Percentiles rank a stretch among this genome's conserved stretches.
Evolutionary conservation across 2,329 filamentous ascomycete genomes (phyloP).

Genomic region (Diaporthe destruens): DNA sequence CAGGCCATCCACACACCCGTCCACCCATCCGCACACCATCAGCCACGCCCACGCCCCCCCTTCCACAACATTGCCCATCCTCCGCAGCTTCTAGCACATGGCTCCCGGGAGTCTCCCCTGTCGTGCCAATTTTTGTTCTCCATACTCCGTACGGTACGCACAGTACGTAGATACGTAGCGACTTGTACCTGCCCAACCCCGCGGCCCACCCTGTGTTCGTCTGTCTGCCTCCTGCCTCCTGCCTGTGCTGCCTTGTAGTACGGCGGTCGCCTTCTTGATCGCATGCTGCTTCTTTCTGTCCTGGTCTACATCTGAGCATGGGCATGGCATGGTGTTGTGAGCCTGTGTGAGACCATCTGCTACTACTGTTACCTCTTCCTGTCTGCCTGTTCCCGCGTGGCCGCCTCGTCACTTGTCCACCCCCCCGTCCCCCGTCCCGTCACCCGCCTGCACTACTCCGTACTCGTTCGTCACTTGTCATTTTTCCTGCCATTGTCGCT

Average conservation of each 20-base stretch:
- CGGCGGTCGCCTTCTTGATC: background rate
- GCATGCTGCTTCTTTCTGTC: background rate
- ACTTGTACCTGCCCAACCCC: conserved; percentile 14
- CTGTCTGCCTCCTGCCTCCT: no score
- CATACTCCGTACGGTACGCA: conserved; percentile 27
- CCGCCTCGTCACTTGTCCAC: conserved; percentile 33
- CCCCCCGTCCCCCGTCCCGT: background rate
- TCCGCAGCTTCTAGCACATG: conserved; percentile 43
- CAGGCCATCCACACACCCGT: no score
- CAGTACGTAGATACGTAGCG: conserved; percentile 1
- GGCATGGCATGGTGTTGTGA: conserved; percentile 22
- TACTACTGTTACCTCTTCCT: background rate
- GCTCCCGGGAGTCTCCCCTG: conserved; percentile 42
- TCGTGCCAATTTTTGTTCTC: conserved; percentile 40
- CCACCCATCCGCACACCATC: conserved; percentile 10
- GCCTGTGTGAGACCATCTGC: conserved; percentile 16
- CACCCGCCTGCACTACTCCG: conserved; percentile 1
- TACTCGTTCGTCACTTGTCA: conserved; percentile 25
- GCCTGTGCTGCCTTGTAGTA: background rate
- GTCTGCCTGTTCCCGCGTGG: conserved; percentile 33
- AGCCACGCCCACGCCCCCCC: conserved; percentile 34
- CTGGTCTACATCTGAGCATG: conserved; percentile 24
- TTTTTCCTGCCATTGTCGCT: conserved; percentile 23
- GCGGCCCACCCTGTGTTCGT: conserved; percentile 2
- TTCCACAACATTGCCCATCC: conserved; percentile 26